These are phyloP conservation scores for Phytophthora hybrid DNA, from an alignment of 352 stramenopile genomes.

Conservation along the genomic window DNA sequence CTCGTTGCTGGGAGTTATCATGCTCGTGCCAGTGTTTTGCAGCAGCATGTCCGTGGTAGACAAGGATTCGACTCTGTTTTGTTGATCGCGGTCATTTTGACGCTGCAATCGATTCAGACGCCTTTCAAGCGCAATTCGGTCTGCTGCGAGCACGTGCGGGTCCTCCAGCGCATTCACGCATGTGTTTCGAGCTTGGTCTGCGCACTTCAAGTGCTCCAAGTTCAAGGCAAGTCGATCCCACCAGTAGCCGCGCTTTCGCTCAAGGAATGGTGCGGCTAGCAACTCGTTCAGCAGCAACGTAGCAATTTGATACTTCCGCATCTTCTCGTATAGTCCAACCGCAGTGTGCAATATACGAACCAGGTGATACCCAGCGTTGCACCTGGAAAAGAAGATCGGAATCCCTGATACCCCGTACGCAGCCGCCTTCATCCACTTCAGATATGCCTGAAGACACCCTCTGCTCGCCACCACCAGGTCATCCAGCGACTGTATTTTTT, in stretches of 20 bases:
- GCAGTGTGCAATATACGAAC: constrained; percentile 67
- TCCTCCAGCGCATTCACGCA: constrained; percentile 70
- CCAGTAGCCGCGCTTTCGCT: constrained; percentile 76
- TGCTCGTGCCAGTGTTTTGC: constrained; percentile 31
- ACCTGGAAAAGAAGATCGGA: constrained; percentile 66
- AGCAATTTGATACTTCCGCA: constrained; percentile 75
- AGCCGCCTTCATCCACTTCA: constrained; percentile 50
- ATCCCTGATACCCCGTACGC: constrained; percentile 24
- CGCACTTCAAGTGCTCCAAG: constrained; percentile 75
- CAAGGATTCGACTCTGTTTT: constrained; percentile 16
- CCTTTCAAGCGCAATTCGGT: constrained; percentile 64
- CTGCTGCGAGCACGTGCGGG: constrained; percentile 57
- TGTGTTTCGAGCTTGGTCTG: constrained; percentile 51
- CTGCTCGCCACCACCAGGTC: constrained; percentile 64
- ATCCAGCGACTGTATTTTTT: constrained; percentile 59
- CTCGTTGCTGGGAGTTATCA: constrained; percentile 11
- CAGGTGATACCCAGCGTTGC: constrained; percentile 76
- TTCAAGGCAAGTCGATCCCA: constrained; percentile 82
- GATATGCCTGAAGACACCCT: constrained; percentile 55
- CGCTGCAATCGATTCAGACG: constrained; percentile 58
- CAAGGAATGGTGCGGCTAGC: constrained; percentile 58
- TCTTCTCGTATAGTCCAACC: constrained; percentile 77
- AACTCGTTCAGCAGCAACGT: constrained; percentile 74
- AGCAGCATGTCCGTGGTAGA: constrained; percentile 26
- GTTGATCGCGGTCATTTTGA: constrained; percentile 24